Evolutionary conservation across 441 rosid species (phyloP), one percentile per base, ranked within the genome.

Genomic region (Eutrema salsugineum): DNA sequence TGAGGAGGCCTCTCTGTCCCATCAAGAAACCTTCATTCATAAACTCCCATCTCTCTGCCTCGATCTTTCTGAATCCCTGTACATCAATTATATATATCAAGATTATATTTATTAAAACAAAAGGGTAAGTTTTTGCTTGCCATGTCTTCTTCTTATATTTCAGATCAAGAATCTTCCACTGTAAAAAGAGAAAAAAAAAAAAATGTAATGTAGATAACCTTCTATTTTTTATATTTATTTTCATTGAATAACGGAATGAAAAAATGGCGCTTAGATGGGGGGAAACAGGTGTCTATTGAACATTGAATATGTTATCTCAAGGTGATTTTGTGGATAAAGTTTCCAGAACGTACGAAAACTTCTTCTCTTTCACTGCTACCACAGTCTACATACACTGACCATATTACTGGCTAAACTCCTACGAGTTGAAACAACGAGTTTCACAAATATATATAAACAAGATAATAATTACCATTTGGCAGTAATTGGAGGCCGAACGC

Each of bases 61-160:
- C 97, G 11, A 88, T 82, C 82, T 94, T 94, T 70, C 92, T 84
- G 73, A 94, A 94, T 2, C 97, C 96, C 97, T 91, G 81, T 59
- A 2, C 3, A 15, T 47, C 2, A 24, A 36, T 40, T 20, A 39
- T 36, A 39, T 36, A 22, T 12, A 10, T 14, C 43, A 48, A 28
- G 1, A 17, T 14, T 65, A 27, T 2, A 50, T n/a, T n/a, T n/a
- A n/a, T n/a, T n/a, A 35, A 35, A 35, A 35, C 8, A 0, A 9
- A 8, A n/a, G n/a, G 17, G 2, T 71, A 39, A 50, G 30, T 39
- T 48, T 43, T 47, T 8, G 30, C 5, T 48, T 27, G 36, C 48
- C 8, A 10, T 27, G 35, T 36, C 46, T 35, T 48, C 46, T 35
- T 48, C 19, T 33, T 33, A 5, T 22, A 20, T 38, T 46, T 35